Evolutionary conservation across 352 stramenopile species (phyloP).

Genomic region (Phytophthora meadii): DNA sequence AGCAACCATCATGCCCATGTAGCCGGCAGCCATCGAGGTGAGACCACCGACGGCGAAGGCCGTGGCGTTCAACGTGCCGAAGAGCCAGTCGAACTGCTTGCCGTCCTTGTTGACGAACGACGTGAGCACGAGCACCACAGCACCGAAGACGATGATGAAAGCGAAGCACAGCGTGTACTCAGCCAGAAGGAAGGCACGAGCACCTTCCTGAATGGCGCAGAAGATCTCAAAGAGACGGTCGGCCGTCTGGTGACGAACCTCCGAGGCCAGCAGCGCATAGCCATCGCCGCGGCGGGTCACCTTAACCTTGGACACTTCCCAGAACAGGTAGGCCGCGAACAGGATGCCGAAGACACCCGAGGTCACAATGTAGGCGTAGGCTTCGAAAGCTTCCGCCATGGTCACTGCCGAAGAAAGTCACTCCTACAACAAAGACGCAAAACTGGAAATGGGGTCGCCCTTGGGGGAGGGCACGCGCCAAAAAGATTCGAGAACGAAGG

Average conservation of each 20-base stretch:
- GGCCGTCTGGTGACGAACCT: constrained; percentile 83
- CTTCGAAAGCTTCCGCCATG: constrained; percentile 70
- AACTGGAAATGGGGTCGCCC: constrained; percentile 60
- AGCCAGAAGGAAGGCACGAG: constrained; percentile 97
- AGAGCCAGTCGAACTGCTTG: constrained; percentile 86
- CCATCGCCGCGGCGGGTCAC: constrained; percentile 85
- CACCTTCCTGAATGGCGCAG: constrained; percentile 97
- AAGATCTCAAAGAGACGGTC: constrained; percentile 94
- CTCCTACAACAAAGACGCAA: constrained; percentile 48
- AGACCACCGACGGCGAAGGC: constrained; percentile 98
- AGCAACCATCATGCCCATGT: constrained; percentile 99
- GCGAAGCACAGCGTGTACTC: constrained; percentile 99
- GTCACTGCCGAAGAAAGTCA: constrained; percentile 10
- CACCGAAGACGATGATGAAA: constrained; percentile 94
- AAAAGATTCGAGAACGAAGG: constrained; percentile 27
- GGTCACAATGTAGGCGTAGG: constrained; percentile 69
- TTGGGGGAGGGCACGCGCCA: not conserved
- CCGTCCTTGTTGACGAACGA: constrained; percentile 91
- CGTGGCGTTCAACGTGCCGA: constrained; percentile 94
- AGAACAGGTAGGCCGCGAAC: constrained; percentile 88
- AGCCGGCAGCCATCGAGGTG: constrained; percentile 97
- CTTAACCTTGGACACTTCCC: constrained; percentile 90
- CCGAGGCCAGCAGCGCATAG: constrained; percentile 78
- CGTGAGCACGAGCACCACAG: constrained; percentile 91
- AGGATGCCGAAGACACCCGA: constrained; percentile 79